These are phyloP conservation scores for Tolypocladium sp. DNA, from an alignment of 2,329 filamentous ascomycete species.

Conservation along the genomic window DNA sequence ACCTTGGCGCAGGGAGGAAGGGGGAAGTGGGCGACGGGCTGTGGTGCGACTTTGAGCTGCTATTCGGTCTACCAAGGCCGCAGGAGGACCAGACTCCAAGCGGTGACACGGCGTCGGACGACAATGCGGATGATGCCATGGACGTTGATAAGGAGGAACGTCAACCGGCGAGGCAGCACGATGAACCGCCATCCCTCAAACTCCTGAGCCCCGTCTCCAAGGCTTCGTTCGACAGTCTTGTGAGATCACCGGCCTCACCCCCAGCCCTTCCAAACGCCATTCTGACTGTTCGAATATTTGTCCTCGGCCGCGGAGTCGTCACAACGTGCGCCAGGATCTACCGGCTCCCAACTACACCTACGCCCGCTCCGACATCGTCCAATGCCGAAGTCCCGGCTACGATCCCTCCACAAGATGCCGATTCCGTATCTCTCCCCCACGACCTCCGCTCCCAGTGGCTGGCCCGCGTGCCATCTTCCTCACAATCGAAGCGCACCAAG, in stretches of 20 bases:
- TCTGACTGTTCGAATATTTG: slow-evolving; percentile 56
- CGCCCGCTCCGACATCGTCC: slow-evolving; percentile 14
- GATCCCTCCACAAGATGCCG: slow-evolving; percentile 16
- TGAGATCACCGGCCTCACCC: slow-evolving; percentile 10
- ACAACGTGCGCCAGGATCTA: slow-evolving; percentile 73
- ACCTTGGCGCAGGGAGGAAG: slow-evolving; percentile 63
- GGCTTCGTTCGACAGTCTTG: slow-evolving; percentile 20
- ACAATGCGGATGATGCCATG: slow-evolving; percentile 19
- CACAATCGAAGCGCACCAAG: background rate
- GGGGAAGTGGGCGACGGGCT: slow-evolving; percentile 79
- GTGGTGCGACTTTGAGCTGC: slow-evolving; percentile 71
- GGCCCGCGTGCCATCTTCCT: slow-evolving; percentile 36
- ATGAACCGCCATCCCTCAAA: slow-evolving; percentile 4
- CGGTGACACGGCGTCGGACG: slow-evolving; percentile 2
- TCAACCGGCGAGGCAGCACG: background rate
- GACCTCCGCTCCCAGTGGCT: slow-evolving; percentile 66
- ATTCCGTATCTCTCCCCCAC: slow-evolving; percentile 22
- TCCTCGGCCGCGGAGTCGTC: slow-evolving; percentile 63
- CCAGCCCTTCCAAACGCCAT: slow-evolving; percentile 28
- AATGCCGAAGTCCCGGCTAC: slow-evolving; percentile 38
- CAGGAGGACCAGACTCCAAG: slow-evolving; percentile 1
- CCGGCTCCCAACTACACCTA: slow-evolving; percentile 48
- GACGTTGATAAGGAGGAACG: slow-evolving; percentile 16
- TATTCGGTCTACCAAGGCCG: slow-evolving; percentile 35
- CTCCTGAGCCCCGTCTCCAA: slow-evolving; percentile 14